phyloP scores from a whole-genome alignment of 2,329 filamentous ascomycete species.

The Aspergillus sp. region DNA sequence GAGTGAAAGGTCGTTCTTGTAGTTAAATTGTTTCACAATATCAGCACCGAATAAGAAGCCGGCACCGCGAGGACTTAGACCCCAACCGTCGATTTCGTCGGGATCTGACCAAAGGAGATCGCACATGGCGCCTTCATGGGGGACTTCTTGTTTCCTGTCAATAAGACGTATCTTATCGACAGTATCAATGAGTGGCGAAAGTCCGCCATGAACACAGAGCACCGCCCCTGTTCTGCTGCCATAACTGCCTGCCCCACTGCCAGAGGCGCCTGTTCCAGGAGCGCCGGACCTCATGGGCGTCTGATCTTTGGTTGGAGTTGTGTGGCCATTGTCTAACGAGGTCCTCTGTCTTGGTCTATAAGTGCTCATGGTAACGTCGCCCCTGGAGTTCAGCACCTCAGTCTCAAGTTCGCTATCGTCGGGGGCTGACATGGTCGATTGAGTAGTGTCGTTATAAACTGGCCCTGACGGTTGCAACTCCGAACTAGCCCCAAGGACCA shows the following conservation, averaged over 20 bases:
- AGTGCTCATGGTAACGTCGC: conserved; percentile 67
- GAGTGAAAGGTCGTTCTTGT: conserved; percentile 85
- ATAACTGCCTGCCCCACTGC: conserved; percentile 58
- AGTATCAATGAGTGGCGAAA: conserved; percentile 86
- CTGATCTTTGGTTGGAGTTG: conserved; percentile 43
- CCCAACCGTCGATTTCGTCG: conserved; percentile 94
- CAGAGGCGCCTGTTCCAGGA: conserved; percentile 76
- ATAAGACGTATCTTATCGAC: conserved; percentile 94
- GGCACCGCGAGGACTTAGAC: conserved; percentile 86
- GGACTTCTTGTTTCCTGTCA: conserved; percentile 96
- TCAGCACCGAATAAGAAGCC: conserved; percentile 95
- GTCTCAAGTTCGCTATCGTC: conserved; percentile 79
- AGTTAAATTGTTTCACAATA: conserved; percentile 95
- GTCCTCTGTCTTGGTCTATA: conserved; percentile 35
- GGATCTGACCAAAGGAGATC: conserved; percentile 97
- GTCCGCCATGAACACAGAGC: conserved; percentile 90
- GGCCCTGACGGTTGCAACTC: conserved; percentile 61
- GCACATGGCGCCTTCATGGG: conserved; percentile 98
- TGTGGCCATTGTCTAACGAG: conserved; percentile 36
- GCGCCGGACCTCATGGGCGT: conserved; percentile 63
- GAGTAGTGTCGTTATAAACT: conserved; percentile 45
- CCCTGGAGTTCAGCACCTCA: conserved; percentile 84
- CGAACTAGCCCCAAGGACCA: conserved; percentile 80
- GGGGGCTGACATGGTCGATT: conserved; percentile 50
- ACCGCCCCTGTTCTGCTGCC: conserved; percentile 72